These are phyloP conservation scores for Aleurites moluccanus DNA, from an alignment of 441 rosid genomes.

Conservation along the genomic window DNA sequence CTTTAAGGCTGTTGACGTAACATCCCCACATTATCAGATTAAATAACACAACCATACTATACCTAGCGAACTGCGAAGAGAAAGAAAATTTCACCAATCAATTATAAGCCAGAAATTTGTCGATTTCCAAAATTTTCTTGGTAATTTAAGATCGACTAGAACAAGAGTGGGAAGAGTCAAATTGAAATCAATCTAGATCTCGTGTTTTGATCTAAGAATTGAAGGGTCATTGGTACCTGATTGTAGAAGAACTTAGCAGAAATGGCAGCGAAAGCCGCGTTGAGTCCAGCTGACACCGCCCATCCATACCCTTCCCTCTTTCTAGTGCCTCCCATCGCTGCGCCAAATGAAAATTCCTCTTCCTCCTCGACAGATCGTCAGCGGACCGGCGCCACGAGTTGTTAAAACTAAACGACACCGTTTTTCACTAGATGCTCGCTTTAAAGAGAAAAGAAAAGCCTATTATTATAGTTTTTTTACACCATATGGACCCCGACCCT, in stretches of 20 bases:
- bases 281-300: constrained; percentile 71
- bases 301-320: constrained; percentile 56
- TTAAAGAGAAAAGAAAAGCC: no score
- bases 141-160: not conserved
- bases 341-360: not conserved
- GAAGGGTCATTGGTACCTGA: constrained; percentile 32
- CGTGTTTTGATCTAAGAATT: no score
- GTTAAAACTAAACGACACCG: not conserved
- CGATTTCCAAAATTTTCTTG: not conserved
- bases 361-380: no score
- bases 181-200: not conserved
- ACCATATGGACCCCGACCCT: no score
- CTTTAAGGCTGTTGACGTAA: constrained; percentile 79
- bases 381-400: no score
- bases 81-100: not conserved
- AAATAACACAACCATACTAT: constrained; percentile 60
- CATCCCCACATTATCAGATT: constrained; percentile 89
- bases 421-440: no score
- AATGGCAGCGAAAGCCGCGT: constrained; percentile 78
- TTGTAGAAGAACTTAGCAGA: constrained; percentile 65
- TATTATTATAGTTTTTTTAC: no score
- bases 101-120: no score
- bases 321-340: constrained; percentile 32
- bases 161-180: not conserved
- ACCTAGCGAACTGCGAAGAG: constrained; percentile 47